phyloP scores from a whole-genome alignment of 2,329 filamentous ascomycete genomes.

The Stemphylium vesicarium region DNA sequence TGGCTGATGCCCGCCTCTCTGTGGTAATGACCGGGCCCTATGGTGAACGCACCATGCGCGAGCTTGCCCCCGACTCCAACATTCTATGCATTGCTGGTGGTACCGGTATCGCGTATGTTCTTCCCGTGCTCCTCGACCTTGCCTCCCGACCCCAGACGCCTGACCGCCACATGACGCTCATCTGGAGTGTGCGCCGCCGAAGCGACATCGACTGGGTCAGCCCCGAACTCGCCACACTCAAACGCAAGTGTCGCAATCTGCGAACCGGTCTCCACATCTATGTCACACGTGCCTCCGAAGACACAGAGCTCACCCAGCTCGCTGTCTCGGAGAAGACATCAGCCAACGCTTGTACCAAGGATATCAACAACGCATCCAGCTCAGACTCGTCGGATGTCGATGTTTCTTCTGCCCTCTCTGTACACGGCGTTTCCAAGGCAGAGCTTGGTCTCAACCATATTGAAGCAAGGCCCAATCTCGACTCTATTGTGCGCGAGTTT shows the following conservation, averaged over 20 bases:
- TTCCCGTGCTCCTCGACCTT: constrained; percentile 43
- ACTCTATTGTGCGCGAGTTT: constrained; percentile 30
- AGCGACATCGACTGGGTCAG: constrained; percentile 46
- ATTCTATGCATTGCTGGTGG: constrained; percentile 47
- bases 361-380: constrained; percentile 27
- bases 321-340: constrained; percentile 28
- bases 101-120: constrained; percentile 48
- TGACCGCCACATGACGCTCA: constrained; percentile 38
- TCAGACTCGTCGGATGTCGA: constrained; percentile 26
- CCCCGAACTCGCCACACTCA: constrained; percentile 42
- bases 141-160: constrained; percentile 30
- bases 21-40: constrained; percentile 47
- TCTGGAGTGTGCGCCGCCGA: constrained; percentile 45
- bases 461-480: constrained; percentile 31
- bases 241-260: constrained; percentile 33
- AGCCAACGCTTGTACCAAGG: constrained; percentile 26
- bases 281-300: constrained; percentile 39
- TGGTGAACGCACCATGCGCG: constrained; percentile 36
- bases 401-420: constrained; percentile 31
- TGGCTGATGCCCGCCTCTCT: constrained; percentile 35
- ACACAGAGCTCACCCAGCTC: constrained; percentile 21
- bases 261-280: constrained; percentile 43
- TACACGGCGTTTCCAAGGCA: constrained; percentile 39
- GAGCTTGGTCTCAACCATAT: constrained; percentile 36
- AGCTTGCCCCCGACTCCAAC: constrained; percentile 34